Conservation (phyloP, 2,329 filamentous ascomycete genomes). For the Fusarium piperis region DNA sequence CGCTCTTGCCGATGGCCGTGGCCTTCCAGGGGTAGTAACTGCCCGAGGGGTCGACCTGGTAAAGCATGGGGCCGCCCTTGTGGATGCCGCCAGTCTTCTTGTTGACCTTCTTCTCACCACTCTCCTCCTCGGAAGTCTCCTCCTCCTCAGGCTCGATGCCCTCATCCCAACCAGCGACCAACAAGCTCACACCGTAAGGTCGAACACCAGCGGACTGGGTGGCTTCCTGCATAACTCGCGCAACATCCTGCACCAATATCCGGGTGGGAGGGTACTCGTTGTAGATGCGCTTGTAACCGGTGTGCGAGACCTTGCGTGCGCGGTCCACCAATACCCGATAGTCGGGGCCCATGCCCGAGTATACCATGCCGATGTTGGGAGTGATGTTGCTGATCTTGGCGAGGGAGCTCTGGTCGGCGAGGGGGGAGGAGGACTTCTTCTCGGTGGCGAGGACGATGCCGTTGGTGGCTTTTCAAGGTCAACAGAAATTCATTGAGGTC, state of each 20-base stretch:
- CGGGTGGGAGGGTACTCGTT: constrained; percentile 99
- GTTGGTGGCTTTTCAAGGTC: constrained; percentile 79
- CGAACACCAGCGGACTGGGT: constrained; percentile 97
- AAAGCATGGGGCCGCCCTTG: constrained; percentile 96
- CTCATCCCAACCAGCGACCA: constrained; percentile 98
- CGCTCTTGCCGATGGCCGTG: constrained; percentile 98
- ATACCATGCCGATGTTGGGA: constrained; percentile 99
- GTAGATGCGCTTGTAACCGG: constrained; percentile 99
- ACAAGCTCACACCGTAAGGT: constrained; percentile 93
- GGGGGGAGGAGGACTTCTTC: constrained; percentile 98
- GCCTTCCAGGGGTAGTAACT: constrained; percentile 99
- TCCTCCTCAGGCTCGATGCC: constrained; percentile 88
- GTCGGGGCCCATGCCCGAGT: constrained; percentile 98
- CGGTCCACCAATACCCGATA: constrained; percentile 98
- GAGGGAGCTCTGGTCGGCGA: constrained; percentile 93
- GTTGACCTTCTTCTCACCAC: constrained; percentile 76
- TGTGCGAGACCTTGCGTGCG: constrained; percentile 97
- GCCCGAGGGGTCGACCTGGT: constrained; percentile 98
- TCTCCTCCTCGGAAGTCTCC: constrained; percentile 63
- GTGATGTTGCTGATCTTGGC: constrained; percentile 99
- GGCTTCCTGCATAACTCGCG: constrained; percentile 97
- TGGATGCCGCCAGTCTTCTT: constrained; percentile 95
- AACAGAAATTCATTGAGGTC: constrained; percentile 19
- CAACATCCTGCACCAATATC: constrained; percentile 98
- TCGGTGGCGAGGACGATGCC: constrained; percentile 98